Evolutionary conservation across 495 filamentous ascomycete genomes (phyloP).

Genomic region (Neurospora tetraspora): DNA sequence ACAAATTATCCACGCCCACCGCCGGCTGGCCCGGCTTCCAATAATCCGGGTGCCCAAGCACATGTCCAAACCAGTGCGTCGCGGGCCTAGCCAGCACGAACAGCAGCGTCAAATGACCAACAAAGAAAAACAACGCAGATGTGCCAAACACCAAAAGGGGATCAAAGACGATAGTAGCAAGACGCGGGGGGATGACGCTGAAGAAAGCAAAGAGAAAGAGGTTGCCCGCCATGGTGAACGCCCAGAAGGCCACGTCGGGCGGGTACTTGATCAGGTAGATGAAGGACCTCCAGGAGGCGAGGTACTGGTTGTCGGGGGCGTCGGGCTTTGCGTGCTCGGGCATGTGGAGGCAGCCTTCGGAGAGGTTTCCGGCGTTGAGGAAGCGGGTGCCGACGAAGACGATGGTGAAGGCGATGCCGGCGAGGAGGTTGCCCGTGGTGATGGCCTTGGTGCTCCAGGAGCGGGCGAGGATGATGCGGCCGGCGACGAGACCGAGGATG

Average conservation of each 20-base stretch:
- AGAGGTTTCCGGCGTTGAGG: conserved; percentile 23
- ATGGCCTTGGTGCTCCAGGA: conserved; percentile 15
- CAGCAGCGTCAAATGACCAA: conserved; percentile 16
- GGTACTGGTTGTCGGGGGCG: conserved; percentile 16
- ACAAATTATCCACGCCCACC: conserved; percentile 15
- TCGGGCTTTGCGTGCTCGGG: conserved; percentile 14
- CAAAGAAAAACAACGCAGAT: conserved; percentile 28
- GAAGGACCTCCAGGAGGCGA: conserved; percentile 19
- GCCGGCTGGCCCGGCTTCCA: background rate
- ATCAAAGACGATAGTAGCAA: conserved; percentile 8
- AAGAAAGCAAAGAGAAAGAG: conserved; percentile 21
- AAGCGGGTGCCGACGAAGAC: conserved; percentile 19
- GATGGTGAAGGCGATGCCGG: conserved; percentile 9
- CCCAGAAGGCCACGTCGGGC: conserved; percentile 25
- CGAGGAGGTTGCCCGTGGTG: conserved; percentile 10
- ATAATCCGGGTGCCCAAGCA: background rate
- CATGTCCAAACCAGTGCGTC: conserved; percentile 7
- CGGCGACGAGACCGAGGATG: conserved; percentile 26
- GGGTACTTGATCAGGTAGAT: conserved; percentile 30
- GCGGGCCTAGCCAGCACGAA: conserved; percentile 1
- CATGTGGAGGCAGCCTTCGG: conserved; percentile 22
- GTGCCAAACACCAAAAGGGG: conserved; percentile 23
- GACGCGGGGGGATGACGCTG: conserved; percentile 8
- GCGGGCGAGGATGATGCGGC: conserved; percentile 20
- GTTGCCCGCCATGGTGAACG: conserved; percentile 23